Conservation (phyloP, 1,284 basidiomycete species). For the Mixia osmundae region DNA sequence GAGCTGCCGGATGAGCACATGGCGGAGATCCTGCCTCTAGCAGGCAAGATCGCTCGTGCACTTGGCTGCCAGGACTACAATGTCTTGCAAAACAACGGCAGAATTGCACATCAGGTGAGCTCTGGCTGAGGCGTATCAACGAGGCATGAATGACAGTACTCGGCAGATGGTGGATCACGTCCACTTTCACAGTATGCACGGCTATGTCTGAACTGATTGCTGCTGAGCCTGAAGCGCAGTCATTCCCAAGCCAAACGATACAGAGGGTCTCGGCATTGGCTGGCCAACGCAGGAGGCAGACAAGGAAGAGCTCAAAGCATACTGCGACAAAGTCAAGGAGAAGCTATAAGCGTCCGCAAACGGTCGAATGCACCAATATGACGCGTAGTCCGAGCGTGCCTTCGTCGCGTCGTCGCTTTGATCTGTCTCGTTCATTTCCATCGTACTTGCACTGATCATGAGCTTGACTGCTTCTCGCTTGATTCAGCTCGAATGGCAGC, state of each 20-base stretch:
- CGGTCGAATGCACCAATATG: too few relatives aligned
- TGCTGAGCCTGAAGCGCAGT: conserved; percentile 15
- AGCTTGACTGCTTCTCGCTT: too few relatives aligned
- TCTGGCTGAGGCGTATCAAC: neutral
- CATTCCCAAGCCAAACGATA: conserved; percentile 25
- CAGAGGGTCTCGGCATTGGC: conserved; percentile 24
- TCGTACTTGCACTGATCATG: too few relatives aligned
- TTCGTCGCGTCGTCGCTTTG: too few relatives aligned
- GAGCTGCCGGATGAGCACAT: conserved; percentile 24
- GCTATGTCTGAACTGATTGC: neutral
- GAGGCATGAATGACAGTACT: neutral
- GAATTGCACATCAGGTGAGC: conserved; percentile 13
- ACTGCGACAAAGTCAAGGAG: conserved; percentile 15
- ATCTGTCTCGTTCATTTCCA: too few relatives aligned
- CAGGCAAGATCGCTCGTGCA: conserved; percentile 21
- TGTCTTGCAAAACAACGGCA: conserved; percentile 22
- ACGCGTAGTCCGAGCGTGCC: too few relatives aligned
- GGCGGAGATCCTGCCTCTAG: conserved; percentile 21
- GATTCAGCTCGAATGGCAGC: too few relatives aligned
- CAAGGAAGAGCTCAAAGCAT: conserved; percentile 22
- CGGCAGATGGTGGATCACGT: conserved; percentile 12
- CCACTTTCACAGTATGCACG: conserved; percentile 17
- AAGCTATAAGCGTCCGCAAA: conserved; percentile 12
- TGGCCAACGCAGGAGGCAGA: conserved; percentile 24
- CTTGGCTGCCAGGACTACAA: conserved; percentile 24